Evolutionary conservation across 768 basidiomycete genomes (phyloP).

Genomic region (Amanita phalloides): DNA sequence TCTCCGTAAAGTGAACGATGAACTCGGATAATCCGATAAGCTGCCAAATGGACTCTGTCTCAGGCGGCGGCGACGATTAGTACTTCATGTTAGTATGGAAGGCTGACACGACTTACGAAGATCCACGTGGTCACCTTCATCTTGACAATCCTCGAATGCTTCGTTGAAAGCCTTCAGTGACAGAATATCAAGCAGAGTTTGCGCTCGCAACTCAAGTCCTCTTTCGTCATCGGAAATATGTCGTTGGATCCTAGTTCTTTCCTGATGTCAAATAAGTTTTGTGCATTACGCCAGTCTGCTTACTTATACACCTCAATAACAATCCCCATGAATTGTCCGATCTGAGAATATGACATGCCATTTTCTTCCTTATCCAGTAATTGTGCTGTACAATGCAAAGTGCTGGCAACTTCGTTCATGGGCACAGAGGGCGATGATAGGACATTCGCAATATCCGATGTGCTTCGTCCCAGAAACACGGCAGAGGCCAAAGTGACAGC

Average conservation of each 20-base stretch:
- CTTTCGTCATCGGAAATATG: conserved; percentile 14
- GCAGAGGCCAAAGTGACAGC: conserved; percentile 25
- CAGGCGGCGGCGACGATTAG: conserved; percentile 4
- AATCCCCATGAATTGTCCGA: conserved; percentile 30
- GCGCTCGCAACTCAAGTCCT: conserved; percentile 38
- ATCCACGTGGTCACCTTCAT: conserved; percentile 45
- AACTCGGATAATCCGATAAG: conserved; percentile 52
- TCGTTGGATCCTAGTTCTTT: conserved; percentile 13
- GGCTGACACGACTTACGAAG: conserved; percentile 31
- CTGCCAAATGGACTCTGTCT: conserved; percentile 62
- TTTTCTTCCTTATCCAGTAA: conserved; percentile 34
- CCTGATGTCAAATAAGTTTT: conserved; percentile 3
- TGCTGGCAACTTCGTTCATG: conserved; percentile 30
- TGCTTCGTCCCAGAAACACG: conserved; percentile 39
- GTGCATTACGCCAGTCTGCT: conserved; percentile 7
- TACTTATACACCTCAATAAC: conserved; percentile 43
- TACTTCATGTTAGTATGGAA: background rate
- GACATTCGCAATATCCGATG: conserved; percentile 49
- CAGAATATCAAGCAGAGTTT: conserved; percentile 55
- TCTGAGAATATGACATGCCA: conserved; percentile 28
- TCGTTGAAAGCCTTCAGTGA: conserved; percentile 47
- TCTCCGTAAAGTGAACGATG: conserved; percentile 52
- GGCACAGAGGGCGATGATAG: conserved; percentile 34
- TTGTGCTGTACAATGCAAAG: conserved; percentile 34
- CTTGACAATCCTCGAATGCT: conserved; percentile 60